phyloP scores from a whole-genome alignment of 495 filamentous ascomycete species.

The Astrothelium macrocarpum region DNA sequence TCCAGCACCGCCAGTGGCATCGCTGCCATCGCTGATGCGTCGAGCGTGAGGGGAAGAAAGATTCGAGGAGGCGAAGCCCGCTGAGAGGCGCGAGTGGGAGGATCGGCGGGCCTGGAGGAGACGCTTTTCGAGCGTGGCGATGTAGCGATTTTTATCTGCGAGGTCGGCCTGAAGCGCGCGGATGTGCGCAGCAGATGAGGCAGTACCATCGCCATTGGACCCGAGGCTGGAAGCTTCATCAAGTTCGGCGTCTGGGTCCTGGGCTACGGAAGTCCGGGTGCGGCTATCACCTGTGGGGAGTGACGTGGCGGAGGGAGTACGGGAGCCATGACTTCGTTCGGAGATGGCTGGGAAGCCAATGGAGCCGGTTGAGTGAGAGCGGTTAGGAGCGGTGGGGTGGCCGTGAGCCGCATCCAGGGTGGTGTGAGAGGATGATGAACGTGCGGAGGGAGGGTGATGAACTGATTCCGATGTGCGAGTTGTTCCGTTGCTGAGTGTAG shows the following conservation, averaged over 20 bases:
- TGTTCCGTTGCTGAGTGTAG: constrained; percentile 37
- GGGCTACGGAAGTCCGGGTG: not conserved
- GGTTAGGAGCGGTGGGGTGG: constrained; percentile 8
- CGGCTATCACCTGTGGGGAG: not conserved
- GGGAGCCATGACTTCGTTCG: not conserved
- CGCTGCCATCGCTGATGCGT: constrained; percentile 25
- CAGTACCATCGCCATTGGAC: constrained; percentile 81
- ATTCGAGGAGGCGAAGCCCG: constrained; percentile 42
- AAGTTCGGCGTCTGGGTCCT: constrained; percentile 48
- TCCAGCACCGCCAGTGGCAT: constrained; percentile 59
- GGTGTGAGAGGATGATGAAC: constrained; percentile 47
- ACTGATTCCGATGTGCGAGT: constrained; percentile 32
- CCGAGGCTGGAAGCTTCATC: constrained; percentile 58
- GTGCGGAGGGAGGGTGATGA: constrained; percentile 38
- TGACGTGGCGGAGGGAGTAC: not conserved
- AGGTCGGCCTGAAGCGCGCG: constrained; percentile 87
- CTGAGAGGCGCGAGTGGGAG: constrained; percentile 76
- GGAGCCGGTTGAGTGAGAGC: not conserved
- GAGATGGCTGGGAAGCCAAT: not conserved
- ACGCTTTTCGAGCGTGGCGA: constrained; percentile 83
- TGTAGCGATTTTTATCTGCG: constrained; percentile 91
- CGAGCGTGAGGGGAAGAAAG: constrained; percentile 27
- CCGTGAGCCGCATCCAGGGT: constrained; percentile 16
- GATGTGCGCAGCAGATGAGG: constrained; percentile 70
- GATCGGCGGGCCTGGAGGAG: constrained; percentile 84